These are phyloP conservation scores for Favolaschia claudopus DNA, from an alignment of 768 basidiomycete species.

Conservation along the genomic window DNA sequence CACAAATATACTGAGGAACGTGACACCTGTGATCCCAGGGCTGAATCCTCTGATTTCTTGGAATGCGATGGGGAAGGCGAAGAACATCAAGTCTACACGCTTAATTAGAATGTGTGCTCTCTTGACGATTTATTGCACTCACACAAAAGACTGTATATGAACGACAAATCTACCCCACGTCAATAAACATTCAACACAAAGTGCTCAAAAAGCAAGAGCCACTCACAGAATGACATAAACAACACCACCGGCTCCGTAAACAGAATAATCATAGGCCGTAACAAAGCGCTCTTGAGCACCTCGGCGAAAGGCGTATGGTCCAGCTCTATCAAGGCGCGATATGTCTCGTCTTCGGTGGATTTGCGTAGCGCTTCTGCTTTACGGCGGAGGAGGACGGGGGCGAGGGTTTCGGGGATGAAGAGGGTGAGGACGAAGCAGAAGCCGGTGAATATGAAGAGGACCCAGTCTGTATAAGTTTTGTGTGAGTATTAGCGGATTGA, in stretches of 20 bases:
- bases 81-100: conserved; percentile 46
- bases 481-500: background rate
- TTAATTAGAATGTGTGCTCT: background rate
- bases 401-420: conserved; percentile 61
- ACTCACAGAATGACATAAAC: conserved; percentile 50
- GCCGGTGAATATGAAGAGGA: conserved; percentile 52
- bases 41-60: conserved; percentile 48
- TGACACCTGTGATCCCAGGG: conserved; percentile 47
- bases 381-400: conserved; percentile 51
- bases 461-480: conserved; percentile 40
- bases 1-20: conserved; percentile 54
- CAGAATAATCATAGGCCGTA: conserved; percentile 50
- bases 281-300: conserved; percentile 45
- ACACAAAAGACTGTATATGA: conserved; percentile 52
- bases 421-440: conserved; percentile 45
- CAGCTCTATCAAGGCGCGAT: conserved; percentile 47
- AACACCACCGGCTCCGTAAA: conserved; percentile 54
- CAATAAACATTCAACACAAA: background rate
- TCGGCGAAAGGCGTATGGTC: conserved; percentile 42
- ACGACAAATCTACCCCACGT: conserved; percentile 45
- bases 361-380: conserved; percentile 51
- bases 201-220: background rate
- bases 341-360: conserved; percentile 43
- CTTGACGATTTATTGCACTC: too few species aligned
- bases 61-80: conserved; percentile 54